phyloP scores from a whole-genome alignment of 2,329 filamentous ascomycete species.

The Emmonsia crescens region DNA sequence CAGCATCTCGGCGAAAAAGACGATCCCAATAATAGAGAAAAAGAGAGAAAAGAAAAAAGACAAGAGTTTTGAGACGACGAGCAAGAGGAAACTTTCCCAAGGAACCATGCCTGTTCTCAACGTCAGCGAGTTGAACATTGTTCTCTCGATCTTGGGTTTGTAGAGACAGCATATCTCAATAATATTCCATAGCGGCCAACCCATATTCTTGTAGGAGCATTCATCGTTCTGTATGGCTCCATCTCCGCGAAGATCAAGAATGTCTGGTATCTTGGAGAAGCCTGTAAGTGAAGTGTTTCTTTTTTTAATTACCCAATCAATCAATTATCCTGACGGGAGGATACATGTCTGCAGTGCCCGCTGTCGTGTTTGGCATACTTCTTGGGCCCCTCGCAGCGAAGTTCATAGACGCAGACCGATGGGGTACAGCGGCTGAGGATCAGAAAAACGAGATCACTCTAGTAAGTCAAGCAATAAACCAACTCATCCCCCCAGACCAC shows the following conservation, averaged over 20 bases:
- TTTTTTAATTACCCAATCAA: neutral
- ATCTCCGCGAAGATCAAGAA: slow-evolving; percentile 29
- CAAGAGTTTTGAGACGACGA: neutral
- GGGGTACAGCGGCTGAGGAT: slow-evolving; percentile 24
- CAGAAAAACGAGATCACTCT: slow-evolving; percentile 32
- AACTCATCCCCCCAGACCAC: neutral
- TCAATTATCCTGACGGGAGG: neutral
- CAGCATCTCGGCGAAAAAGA: slow-evolving; percentile 1
- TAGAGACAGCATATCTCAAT: neutral
- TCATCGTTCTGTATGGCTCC: slow-evolving; percentile 24
- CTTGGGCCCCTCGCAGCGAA: slow-evolving; percentile 46
- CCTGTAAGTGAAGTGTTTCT: slow-evolving; percentile 18
- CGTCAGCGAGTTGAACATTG: slow-evolving; percentile 25
- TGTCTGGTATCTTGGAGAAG: slow-evolving; percentile 31
- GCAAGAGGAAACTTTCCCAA: neutral
- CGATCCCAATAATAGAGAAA: neutral
- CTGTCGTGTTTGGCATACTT: slow-evolving; percentile 43
- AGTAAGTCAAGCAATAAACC: slow-evolving; percentile 20
- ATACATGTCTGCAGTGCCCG: slow-evolving; percentile 36
- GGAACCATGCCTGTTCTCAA: slow-evolving; percentile 27
- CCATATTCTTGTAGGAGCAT: slow-evolving; percentile 19
- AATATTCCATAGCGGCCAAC: neutral
- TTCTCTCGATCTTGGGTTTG: slow-evolving; percentile 25
- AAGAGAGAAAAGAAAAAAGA: neutral
- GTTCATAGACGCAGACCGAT: slow-evolving; percentile 38